These are phyloP conservation scores for Thecaphora thlaspeos DNA, from an alignment of 1,284 basidiomycete species.

Conservation along the genomic window DNA sequence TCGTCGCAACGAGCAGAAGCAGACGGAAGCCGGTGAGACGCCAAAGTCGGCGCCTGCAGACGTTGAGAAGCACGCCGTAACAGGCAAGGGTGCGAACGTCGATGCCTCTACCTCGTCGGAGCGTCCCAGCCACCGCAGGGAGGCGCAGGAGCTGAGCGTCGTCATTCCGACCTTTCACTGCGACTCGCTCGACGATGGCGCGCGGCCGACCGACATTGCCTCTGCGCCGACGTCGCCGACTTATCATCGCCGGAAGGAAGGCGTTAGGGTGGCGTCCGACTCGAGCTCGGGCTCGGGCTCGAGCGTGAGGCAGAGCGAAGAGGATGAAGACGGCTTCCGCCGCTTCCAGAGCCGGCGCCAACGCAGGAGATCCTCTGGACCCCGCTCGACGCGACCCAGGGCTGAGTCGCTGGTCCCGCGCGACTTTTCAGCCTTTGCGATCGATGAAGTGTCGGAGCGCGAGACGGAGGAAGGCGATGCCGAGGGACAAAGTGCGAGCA, in stretches of 20 bases:
- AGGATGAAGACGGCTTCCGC: constrained; percentile 34
- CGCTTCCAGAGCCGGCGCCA: constrained; percentile 18
- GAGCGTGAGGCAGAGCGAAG: not conserved
- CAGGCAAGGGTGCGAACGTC: too few relatives aligned
- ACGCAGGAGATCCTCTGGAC: constrained; percentile 18
- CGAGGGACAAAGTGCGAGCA: constrained; percentile 1
- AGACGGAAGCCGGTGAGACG: too few relatives aligned
- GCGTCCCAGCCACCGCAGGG: too few relatives aligned
- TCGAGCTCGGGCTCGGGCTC: constrained; percentile 2
- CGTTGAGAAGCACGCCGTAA: too few relatives aligned
- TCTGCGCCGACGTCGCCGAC: constrained; percentile 32
- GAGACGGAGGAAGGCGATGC: constrained; percentile 3
- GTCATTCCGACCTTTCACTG: constrained; percentile 3
- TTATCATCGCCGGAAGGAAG: constrained; percentile 4
- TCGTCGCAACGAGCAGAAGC: too few relatives aligned
- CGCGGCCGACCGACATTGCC: constrained; percentile 19
- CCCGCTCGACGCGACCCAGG: constrained; percentile 34
- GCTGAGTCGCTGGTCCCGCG: constrained; percentile 43
- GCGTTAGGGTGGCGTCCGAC: not conserved
- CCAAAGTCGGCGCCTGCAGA: too few relatives aligned
- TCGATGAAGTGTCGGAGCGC: constrained; percentile 12
- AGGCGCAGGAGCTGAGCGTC: constrained; percentile 1
- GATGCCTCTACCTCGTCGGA: too few relatives aligned
- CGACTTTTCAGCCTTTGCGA: constrained; percentile 34
- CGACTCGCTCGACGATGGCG: constrained; percentile 11